phyloP scores from a whole-genome alignment of 2,329 filamentous ascomycete species.

The Aspergillus neoniger region DNA sequence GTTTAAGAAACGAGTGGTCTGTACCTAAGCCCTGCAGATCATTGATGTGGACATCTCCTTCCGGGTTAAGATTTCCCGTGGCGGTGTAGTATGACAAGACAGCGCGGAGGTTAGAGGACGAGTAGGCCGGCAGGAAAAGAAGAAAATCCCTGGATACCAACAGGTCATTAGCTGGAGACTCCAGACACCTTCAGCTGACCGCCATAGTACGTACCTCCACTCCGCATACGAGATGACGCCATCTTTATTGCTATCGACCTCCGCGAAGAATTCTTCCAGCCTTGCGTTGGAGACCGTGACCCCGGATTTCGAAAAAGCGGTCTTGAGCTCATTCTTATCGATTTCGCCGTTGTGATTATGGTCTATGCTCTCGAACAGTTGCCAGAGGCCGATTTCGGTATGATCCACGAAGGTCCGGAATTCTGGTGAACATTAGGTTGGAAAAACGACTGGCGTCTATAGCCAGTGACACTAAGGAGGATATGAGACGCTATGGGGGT shows the following conservation, averaged over 20 bases:
- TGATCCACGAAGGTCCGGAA: constrained; percentile 85
- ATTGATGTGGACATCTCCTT: constrained; percentile 93
- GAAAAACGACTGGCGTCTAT: constrained; percentile 19
- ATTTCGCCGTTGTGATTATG: constrained; percentile 80
- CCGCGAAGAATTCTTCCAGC: constrained; percentile 80
- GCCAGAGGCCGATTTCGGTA: constrained; percentile 79
- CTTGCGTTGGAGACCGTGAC: constrained; percentile 75
- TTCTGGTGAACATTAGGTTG: constrained; percentile 57
- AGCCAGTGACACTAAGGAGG: constrained; percentile 20
- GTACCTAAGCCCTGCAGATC: constrained; percentile 94
- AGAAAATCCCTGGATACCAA: constrained; percentile 73
- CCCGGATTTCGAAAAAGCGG: constrained; percentile 76
- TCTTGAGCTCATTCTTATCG: constrained; percentile 78
- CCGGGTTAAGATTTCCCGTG: constrained; percentile 83
- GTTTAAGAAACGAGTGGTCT: constrained; percentile 45
- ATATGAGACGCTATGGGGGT: constrained; percentile 13
- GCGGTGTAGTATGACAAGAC: constrained; percentile 90
- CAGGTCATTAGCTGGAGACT: constrained; percentile 15
- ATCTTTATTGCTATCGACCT: constrained; percentile 88
- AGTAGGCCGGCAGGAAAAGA: constrained; percentile 75
- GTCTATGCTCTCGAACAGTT: constrained; percentile 85
- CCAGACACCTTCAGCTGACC: constrained; percentile 1
- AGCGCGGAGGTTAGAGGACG: constrained; percentile 66
- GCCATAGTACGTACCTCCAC: constrained; percentile 74
- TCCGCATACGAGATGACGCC: constrained; percentile 87